These are phyloP conservation scores for Ciborinia camelliae DNA, from an alignment of 2,329 filamentous ascomycete genomes.

Conservation along the genomic window DNA sequence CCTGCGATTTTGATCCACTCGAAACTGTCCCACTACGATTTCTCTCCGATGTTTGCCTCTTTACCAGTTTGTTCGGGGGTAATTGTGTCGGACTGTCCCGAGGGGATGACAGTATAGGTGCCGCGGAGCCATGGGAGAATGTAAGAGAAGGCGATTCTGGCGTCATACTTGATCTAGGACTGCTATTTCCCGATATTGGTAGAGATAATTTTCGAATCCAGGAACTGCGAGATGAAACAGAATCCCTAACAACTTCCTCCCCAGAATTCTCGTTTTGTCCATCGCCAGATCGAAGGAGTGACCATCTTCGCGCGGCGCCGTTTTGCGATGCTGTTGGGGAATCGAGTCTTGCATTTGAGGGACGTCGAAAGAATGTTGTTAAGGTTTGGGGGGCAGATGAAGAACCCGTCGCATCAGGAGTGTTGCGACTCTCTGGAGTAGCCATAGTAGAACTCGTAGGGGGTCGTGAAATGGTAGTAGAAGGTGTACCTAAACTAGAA, in stretches of 20 bases:
- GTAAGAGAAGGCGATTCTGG: slow-evolving; percentile 63
- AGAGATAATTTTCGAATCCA: slow-evolving; percentile 73
- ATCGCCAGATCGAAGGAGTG: slow-evolving; percentile 31
- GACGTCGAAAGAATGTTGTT: slow-evolving; percentile 18
- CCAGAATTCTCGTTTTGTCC: slow-evolving; percentile 24
- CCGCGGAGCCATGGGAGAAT: slow-evolving; percentile 63
- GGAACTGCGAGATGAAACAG: slow-evolving; percentile 59
- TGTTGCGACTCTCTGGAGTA: slow-evolving; percentile 28
- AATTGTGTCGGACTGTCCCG: slow-evolving; percentile 43
- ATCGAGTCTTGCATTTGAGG: slow-evolving; percentile 28
- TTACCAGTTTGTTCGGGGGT: slow-evolving; percentile 73
- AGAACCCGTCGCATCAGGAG: slow-evolving; percentile 20
- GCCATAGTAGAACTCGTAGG: slow-evolving; percentile 32
- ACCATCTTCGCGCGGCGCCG: slow-evolving; percentile 28
- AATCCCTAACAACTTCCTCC: slow-evolving; percentile 45
- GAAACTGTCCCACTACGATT: slow-evolving; percentile 43
- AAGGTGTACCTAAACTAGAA: slow-evolving; percentile 26
- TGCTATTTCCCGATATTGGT: slow-evolving; percentile 62
- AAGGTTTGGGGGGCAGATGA: slow-evolving; percentile 25
- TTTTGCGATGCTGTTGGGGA: slow-evolving; percentile 23
- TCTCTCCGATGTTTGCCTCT: slow-evolving; percentile 61
- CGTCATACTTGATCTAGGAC: slow-evolving; percentile 60
- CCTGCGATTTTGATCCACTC: slow-evolving; percentile 55
- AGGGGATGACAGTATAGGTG: slow-evolving; percentile 52
- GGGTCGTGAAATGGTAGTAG: slow-evolving; percentile 32